phyloP scores from a whole-genome alignment of 2,329 filamentous ascomycete species.

The Alternaria metachromatica region DNA sequence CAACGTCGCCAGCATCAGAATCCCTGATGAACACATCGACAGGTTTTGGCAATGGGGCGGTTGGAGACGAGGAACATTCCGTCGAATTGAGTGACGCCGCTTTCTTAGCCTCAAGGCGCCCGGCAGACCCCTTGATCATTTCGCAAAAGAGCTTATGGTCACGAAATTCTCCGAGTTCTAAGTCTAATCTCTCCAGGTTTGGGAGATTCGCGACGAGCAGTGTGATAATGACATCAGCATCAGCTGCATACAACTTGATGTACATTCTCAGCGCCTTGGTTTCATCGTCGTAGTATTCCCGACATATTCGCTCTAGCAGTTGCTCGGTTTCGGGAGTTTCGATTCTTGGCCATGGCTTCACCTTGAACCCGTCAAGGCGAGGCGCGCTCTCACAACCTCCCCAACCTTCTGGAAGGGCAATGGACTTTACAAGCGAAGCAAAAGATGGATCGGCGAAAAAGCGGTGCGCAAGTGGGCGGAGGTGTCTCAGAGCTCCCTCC shows the following conservation, averaged over 20 bases:
- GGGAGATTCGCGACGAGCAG: neutral
- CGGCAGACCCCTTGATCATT: neutral
- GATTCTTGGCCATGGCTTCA: neutral
- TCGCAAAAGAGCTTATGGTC: neutral
- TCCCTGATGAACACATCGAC: neutral
- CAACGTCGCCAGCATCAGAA: neutral
- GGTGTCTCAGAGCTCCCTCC: neutral
- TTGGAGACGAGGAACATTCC: neutral
- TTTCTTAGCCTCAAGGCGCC: neutral
- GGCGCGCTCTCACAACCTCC: neutral
- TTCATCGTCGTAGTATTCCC: neutral
- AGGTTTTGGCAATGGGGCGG: neutral
- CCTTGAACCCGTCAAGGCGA: neutral
- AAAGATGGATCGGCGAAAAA: neutral
- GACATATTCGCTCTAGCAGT: neutral
- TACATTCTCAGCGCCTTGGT: neutral
- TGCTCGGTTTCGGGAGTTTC: neutral
- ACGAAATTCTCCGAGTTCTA: neutral
- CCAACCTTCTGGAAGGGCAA: neutral
- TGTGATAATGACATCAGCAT: neutral
- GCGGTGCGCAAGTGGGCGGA: neutral
- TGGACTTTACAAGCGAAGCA: neutral
- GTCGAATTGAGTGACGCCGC: neutral
- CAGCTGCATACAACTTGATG: neutral
- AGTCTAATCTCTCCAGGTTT: neutral